Conservation (phyloP, 2,329 filamentous ascomycete genomes). For the Penicillium brasilianum region DNA sequence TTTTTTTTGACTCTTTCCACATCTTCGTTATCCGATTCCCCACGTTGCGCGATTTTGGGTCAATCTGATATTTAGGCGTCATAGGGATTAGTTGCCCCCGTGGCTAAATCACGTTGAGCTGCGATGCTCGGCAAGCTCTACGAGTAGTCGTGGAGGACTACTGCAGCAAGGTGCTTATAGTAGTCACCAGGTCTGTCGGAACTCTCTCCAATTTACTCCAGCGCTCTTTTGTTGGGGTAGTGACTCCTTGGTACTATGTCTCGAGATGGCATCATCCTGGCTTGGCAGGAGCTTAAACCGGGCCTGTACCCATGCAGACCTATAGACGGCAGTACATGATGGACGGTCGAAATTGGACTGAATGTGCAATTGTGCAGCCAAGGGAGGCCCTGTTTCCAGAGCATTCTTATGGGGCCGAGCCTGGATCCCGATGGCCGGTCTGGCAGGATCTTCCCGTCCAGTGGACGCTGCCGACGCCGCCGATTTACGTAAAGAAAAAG, state of each 20-base stretch:
- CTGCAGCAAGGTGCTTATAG: no score
- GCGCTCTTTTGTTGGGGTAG: no score
- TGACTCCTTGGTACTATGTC: not conserved
- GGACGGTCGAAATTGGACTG: not conserved
- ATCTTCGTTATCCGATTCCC: not conserved
- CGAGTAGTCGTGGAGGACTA: not conserved
- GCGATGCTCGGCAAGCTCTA: not conserved
- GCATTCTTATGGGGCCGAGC: slow-evolving; percentile 15
- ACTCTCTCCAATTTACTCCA: not conserved
- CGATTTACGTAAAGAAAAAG: slow-evolving; percentile 51
- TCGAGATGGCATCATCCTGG: slow-evolving; percentile 4
- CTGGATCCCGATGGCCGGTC: slow-evolving; percentile 24
- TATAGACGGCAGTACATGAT: not conserved
- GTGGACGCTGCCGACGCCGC: slow-evolving; percentile 29
- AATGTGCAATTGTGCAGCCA: not conserved
- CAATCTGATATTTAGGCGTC: not conserved
- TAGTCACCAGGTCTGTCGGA: not conserved
- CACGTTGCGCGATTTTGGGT: slow-evolving; percentile 17
- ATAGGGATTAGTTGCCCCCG: not conserved
- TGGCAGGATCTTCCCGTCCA: slow-evolving; percentile 33
- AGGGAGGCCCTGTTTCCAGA: not conserved
- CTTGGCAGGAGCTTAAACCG: slow-evolving; percentile 19
- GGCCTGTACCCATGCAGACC: not conserved
- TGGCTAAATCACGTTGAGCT: not conserved
- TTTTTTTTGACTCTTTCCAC: not conserved